Conservation (phyloP, 352 stramenopile genomes). For the Phytopythium kandeliae region DNA sequence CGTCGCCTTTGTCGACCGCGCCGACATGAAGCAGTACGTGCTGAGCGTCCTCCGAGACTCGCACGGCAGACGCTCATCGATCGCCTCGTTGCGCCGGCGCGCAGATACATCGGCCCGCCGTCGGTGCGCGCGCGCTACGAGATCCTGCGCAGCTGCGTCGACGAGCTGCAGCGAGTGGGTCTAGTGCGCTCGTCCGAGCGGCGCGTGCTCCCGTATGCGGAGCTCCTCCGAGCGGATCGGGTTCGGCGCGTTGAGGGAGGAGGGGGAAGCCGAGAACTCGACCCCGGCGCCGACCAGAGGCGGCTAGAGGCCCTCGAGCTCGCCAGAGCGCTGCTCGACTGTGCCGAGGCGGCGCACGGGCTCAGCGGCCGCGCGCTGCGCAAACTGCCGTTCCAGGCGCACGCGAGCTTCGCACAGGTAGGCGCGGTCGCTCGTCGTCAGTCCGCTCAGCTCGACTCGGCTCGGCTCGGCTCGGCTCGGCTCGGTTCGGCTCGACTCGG, state of each 20-base stretch:
- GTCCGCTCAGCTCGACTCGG: too few relatives aligned
- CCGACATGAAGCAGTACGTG: constrained; percentile 90
- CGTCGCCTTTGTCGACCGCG: constrained; percentile 89
- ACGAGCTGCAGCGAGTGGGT: constrained; percentile 72
- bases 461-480: too few relatives aligned
- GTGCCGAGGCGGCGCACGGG: constrained; percentile 44
- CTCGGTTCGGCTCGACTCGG: too few relatives aligned
- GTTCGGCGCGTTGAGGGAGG: constrained; percentile 17
- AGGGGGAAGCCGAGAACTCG: neutral
- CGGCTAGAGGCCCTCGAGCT: constrained; percentile 15
- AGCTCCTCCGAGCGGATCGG: too few relatives aligned
- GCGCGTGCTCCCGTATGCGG: constrained; percentile 19
- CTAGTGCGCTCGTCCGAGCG: constrained; percentile 33
- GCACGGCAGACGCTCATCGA: too few relatives aligned
- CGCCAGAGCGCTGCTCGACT: constrained; percentile 27
- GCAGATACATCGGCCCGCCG: constrained; percentile 62
- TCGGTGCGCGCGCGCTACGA: constrained; percentile 62
- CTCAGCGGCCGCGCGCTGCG: constrained; percentile 74
- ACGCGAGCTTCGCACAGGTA: constrained; percentile 69
- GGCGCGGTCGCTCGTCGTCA: too few relatives aligned
- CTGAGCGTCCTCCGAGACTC: too few relatives aligned
- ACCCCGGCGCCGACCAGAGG: neutral
- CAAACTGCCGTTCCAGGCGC: constrained; percentile 83
- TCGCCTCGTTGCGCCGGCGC: neutral
- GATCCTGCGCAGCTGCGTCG: constrained; percentile 79